Evolutionary conservation across 305 asterid species (phyloP).

Genomic region (Salvia sclarea): DNA sequence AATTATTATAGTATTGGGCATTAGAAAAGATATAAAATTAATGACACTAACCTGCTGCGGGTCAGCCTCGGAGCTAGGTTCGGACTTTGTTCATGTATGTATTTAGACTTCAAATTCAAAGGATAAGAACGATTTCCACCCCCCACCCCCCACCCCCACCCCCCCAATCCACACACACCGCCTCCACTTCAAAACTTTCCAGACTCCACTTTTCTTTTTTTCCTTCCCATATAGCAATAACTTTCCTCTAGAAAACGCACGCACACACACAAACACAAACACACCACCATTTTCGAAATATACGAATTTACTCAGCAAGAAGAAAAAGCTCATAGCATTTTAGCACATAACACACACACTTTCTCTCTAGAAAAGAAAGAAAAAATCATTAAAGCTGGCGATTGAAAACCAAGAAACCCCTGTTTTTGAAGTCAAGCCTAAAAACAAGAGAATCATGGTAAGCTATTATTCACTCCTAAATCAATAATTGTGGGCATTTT

Average conservation of each 20-base stretch:
- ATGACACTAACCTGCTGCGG: slow-evolving; percentile 45
- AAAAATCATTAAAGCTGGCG: slow-evolving; percentile 52
- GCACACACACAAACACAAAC: slow-evolving; percentile 17
- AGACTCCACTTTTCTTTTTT: slow-evolving; percentile 29
- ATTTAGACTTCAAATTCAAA: slow-evolving; percentile 45
- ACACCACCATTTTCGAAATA: not conserved
- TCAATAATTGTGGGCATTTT: not conserved
- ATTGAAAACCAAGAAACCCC: slow-evolving; percentile 70
- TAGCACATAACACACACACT: not conserved
- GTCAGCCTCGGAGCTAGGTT: slow-evolving; percentile 57
- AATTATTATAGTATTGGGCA: not conserved
- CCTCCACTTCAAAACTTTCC: slow-evolving; percentile 52
- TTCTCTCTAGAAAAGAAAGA: not conserved
- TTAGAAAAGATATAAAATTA: not conserved
- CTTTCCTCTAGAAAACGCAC: slow-evolving; percentile 1
- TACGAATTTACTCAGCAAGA: not conserved
- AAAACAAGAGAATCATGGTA: slow-evolving; percentile 75
- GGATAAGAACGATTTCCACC: slow-evolving; percentile 68
- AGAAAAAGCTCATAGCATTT: not conserved
- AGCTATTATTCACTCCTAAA: not conserved
- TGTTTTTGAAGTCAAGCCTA: slow-evolving; percentile 72
- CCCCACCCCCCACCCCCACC: not conserved
- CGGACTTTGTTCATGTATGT: slow-evolving; percentile 43
- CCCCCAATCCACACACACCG: slow-evolving; percentile 38
- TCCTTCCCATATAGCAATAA: slow-evolving; percentile 21